Percentiles rank a stretch among this genome's conserved stretches.
Evolutionary conservation across 306 rosid genomes (phyloP).

Genomic region (Trifolium subterraneum): DNA sequence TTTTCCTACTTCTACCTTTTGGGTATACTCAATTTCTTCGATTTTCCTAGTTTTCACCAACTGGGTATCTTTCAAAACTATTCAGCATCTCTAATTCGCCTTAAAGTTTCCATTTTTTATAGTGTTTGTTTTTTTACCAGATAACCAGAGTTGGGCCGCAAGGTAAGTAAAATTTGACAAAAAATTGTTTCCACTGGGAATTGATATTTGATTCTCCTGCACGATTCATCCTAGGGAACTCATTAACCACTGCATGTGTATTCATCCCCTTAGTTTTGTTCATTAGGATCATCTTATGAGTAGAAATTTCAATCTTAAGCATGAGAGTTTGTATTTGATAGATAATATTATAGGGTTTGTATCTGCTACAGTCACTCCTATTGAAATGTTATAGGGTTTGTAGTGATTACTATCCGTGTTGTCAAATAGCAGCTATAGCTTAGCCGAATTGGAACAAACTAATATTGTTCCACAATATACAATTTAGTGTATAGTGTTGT

Average conservation of each 20-base stretch:
- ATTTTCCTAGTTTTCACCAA: conserved; percentile 36
- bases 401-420: neutral
- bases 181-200: too few species aligned
- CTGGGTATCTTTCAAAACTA: conserved; percentile 41
- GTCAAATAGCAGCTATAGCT: neutral
- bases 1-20: conserved; percentile 23
- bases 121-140: neutral
- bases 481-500: too few species aligned
- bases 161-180: too few species aligned
- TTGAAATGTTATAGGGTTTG: conserved; percentile 18
- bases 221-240: too few species aligned
- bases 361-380: neutral
- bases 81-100: conserved; percentile 35
- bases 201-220: too few species aligned
- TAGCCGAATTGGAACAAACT: too few species aligned
- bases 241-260: too few species aligned
- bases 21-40: conserved; percentile 12
- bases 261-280: conserved; percentile 19
- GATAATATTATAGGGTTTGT: neutral
- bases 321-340: conserved; percentile 12
- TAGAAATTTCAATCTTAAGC: conserved; percentile 13
- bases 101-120: conserved; percentile 39
- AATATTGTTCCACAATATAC: too few species aligned
- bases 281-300: conserved; percentile 19
- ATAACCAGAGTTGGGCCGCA: too few species aligned